Evolutionary conservation across 2,329 filamentous ascomycete species (phyloP), one percentile per base, ranked within the genome.

Genomic region (Colletotrichum magnum): DNA sequence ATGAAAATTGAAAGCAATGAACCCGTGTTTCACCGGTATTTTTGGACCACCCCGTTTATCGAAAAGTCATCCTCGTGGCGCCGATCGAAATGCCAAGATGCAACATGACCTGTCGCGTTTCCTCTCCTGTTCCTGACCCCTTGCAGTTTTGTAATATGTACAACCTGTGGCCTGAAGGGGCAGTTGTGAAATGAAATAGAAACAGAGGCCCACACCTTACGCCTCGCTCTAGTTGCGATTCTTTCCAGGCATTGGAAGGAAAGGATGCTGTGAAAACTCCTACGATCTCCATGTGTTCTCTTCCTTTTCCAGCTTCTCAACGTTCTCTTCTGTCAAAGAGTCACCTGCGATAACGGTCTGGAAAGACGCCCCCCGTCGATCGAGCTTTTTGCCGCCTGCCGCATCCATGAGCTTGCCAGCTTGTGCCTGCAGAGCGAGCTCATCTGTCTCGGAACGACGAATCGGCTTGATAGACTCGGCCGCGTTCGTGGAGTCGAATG

Each of bases 241-340:
- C 13, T 50, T 12, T 24, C 32, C 39, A 58, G 56, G 32, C 57
- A 32, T 16, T 16, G 24, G 16, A 60, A 48, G 21, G 18, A n/a
- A n/a, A 47, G 26, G 36, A 51, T 59, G 54, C 45, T 60, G 59
- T 51, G 16, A 15, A 15, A 36, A 60, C n/a, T 51, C 47, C 51
- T 61, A 61, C 6, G 39, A 50, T 2, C 69, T 61, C 36, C 69
- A 66, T 13, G 61, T 58, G 18, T 69, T 26, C 61, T 64, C 80
- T 64, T 83, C 79, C 65, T 77, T 78, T 65, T 81, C 80, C 52
- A 88, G 73, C 69, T 79, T 85, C 43, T 83, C 85, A 54, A 89
- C 78, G 72, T 89, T 89, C 73, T 86, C 86, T 70, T 87, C 83
- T 1, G 87, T 89, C 70, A 89, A 73, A 5, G 82, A 82, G 63